A percentile compares a stretch with the other conserved stretches of the same genome.
Evolutionary conservation across 805 yeast species (phyloP).

Genomic region (Lipomyces starkeyi): DNA sequence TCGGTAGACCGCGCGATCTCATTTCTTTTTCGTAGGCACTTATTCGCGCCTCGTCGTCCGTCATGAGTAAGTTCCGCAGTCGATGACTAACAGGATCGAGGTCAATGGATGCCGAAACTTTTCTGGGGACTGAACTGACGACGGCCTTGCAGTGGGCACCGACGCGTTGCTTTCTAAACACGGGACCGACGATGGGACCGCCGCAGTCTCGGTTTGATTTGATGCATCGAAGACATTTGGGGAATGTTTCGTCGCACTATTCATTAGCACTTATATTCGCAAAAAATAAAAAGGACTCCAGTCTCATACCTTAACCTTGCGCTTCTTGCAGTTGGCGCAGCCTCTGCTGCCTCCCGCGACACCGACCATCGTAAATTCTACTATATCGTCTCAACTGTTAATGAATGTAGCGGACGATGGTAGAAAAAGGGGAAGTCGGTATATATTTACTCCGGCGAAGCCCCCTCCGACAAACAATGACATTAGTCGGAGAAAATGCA

Average conservation of each 20-base stretch:
- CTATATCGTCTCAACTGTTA: neutral
- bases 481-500: neutral
- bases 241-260: constrained; percentile 28
- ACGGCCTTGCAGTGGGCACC: neutral
- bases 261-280: neutral
- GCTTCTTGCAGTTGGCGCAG: constrained; percentile 26
- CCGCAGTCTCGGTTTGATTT: constrained; percentile 5
- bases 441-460: neutral
- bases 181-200: constrained; percentile 14
- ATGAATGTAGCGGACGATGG: neutral
- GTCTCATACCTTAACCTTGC: constrained; percentile 30
- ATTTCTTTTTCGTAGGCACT: neutral
- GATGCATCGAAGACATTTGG: constrained; percentile 17
- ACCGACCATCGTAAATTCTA: constrained; percentile 27
- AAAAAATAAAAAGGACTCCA: neutral
- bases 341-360: constrained; percentile 38
- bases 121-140: neutral
- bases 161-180: constrained; percentile 11
- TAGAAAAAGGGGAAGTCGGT: neutral
- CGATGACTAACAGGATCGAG: constrained; percentile 11
- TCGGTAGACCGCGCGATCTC: neutral
- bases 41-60: constrained; percentile 7
- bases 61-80: constrained; percentile 7
- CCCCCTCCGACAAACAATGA: neutral
- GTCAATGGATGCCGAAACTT: neutral